Evolutionary conservation across 345 rosid genomes (phyloP).

Genomic region (Populus alba): DNA sequence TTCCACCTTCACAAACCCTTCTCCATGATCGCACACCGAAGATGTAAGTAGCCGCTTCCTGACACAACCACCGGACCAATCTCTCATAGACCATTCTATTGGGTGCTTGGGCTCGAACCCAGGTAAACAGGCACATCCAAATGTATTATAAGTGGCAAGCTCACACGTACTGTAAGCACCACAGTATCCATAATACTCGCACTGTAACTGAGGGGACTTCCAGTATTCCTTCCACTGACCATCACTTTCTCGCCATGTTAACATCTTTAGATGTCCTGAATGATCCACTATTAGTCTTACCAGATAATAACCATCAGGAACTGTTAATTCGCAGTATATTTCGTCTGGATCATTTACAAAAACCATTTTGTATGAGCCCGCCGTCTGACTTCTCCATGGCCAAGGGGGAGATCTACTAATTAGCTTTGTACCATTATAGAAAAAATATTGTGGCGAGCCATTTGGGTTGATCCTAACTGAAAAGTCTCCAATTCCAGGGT

Average conservation of each 20-base stretch:
- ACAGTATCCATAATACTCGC: constrained; percentile 12
- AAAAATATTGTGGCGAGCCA: too few relatives aligned
- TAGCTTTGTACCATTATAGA: too few relatives aligned
- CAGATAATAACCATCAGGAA: too few relatives aligned
- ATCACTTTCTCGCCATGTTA: constrained; percentile 6
- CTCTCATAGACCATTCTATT: constrained; percentile 1
- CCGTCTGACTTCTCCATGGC: too few relatives aligned
- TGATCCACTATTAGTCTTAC: not conserved
- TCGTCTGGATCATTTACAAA: too few relatives aligned
- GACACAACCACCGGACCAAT: constrained; percentile 6
- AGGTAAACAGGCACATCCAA: constrained; percentile 20
- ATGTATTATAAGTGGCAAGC: not conserved
- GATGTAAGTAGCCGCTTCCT: not conserved
- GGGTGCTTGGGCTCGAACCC: constrained; percentile 10
- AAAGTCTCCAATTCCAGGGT: too few relatives aligned
- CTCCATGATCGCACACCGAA: not conserved
- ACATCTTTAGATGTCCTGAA: not conserved
- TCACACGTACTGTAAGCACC: constrained; percentile 5
- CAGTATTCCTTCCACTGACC: not conserved
- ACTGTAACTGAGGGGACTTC: not conserved
- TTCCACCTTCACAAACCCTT: not conserved
- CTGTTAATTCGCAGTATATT: too few relatives aligned
- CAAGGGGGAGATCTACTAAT: too few relatives aligned
- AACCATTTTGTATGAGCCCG: too few relatives aligned
- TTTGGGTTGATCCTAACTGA: too few relatives aligned